Conservation (phyloP, 441 rosid species). For the Theobroma grandiflorum region DNA sequence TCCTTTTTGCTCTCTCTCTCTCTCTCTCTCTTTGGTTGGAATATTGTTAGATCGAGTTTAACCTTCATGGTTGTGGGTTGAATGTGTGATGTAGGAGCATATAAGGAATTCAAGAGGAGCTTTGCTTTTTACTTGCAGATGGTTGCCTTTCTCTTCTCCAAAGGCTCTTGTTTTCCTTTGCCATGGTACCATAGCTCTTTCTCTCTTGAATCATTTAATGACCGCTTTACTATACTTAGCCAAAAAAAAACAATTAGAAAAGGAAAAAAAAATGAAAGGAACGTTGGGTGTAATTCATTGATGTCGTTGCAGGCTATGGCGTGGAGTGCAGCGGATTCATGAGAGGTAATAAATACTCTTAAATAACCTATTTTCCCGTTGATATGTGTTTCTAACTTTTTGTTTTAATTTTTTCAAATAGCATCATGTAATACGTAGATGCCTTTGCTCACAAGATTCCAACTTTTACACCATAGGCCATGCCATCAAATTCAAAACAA, state of each 20-base stretch:
- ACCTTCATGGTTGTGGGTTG: background rate
- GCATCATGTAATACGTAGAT: background rate
- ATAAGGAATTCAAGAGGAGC: constrained; percentile 81
- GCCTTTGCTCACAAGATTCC: background rate
- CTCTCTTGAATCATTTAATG: background rate
- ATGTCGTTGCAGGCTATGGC: constrained; percentile 81
- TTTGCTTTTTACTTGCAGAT: constrained; percentile 80
- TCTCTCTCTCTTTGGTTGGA: background rate
- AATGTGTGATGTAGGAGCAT: constrained; percentile 51
- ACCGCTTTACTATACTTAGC: background rate
- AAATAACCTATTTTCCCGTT: background rate
- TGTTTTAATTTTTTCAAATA: background rate
- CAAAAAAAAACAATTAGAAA: background rate
- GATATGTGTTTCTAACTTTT: background rate
- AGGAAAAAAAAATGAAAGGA: background rate
- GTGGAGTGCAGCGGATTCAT: constrained; percentile 96
- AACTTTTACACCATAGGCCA: background rate
- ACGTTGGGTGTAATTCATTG: constrained; percentile 32
- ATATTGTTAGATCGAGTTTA: background rate
- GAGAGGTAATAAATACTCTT: constrained; percentile 72
- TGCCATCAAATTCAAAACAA: constrained; percentile 2
- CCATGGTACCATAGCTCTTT: constrained; percentile 59
- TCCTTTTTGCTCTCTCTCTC: background rate
- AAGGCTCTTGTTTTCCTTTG: constrained; percentile 92
- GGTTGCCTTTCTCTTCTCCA: constrained; percentile 83